Conservation (phyloP, 2,329 filamentous ascomycete species). For the Diaporthe sp. region DNA sequence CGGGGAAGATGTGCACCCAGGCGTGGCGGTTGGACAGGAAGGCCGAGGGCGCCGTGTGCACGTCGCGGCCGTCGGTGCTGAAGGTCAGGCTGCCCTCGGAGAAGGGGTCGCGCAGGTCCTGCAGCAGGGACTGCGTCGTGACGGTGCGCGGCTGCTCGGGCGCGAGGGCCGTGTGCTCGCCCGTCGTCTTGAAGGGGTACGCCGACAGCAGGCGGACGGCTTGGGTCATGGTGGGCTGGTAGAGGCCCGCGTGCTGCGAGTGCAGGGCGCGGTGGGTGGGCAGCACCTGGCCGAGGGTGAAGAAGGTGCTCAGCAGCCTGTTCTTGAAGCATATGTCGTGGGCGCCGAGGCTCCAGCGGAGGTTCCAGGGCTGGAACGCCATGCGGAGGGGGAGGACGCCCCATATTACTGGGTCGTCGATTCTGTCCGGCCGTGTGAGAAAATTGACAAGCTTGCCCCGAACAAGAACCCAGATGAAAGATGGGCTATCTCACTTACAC, state of each 20-base stretch:
- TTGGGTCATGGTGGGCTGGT: constrained; percentile 90
- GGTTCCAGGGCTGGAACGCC: constrained; percentile 78
- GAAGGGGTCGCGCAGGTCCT: constrained; percentile 62
- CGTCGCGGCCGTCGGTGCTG: constrained; percentile 76
- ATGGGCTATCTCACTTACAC: constrained; percentile 74
- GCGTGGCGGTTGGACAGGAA: constrained; percentile 78
- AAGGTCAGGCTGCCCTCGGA: constrained; percentile 64
- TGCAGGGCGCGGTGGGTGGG: constrained; percentile 88
- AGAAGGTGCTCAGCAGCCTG: constrained; percentile 82
- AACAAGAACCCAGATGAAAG: background rate
- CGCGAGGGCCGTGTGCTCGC: constrained; percentile 36
- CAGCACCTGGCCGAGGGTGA: constrained; percentile 89
- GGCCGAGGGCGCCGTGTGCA: constrained; percentile 78
- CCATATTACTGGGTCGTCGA: constrained; percentile 97
- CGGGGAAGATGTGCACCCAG: constrained; percentile 97
- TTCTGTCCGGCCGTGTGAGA: constrained; percentile 63
- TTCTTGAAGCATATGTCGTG: constrained; percentile 97
- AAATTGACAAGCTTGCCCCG: background rate
- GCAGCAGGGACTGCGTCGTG: constrained; percentile 41
- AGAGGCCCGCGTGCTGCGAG: constrained; percentile 85
- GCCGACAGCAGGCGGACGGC: constrained; percentile 86
- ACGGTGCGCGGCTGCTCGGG: constrained; percentile 34
- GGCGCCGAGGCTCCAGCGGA: constrained; percentile 91
- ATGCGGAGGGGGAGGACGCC: constrained; percentile 85
- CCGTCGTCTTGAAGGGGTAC: constrained; percentile 59